Conservation (phyloP, 208 protist species). For the Polymyxa betae region DNA sequence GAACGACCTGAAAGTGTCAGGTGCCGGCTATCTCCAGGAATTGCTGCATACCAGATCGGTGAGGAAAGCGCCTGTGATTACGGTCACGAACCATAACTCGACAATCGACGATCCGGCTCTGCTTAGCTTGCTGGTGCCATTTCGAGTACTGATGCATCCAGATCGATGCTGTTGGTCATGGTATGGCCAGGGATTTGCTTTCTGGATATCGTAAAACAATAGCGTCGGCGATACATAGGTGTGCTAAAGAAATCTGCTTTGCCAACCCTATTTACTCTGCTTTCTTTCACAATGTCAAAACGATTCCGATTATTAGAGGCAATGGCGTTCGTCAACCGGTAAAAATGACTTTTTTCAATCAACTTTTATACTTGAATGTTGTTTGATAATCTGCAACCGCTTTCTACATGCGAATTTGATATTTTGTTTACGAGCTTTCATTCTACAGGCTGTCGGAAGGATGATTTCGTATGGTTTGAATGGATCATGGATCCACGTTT, state of each 20-base stretch:
- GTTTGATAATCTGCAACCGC: too few species aligned
- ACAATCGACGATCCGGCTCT: background rate
- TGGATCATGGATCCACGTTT: background rate
- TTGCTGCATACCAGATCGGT: background rate
- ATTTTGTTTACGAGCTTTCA: too few species aligned
- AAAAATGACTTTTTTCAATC: background rate
- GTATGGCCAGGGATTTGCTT: background rate
- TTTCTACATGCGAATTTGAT: background rate
- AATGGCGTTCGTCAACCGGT: background rate
- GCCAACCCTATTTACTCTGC: background rate
- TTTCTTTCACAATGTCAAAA: background rate
- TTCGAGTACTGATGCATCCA: background rate
- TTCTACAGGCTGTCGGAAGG: background rate
- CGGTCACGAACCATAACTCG: background rate
- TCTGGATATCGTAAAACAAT: background rate
- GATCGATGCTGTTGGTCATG: background rate
- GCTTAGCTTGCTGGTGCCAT: background rate
- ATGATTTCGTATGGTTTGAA: background rate
- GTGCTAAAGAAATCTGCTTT: background rate
- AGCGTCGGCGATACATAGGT: too few species aligned
- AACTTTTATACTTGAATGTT: too few species aligned
- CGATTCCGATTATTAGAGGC: background rate
- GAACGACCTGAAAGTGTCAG: background rate
- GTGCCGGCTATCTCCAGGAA: background rate
- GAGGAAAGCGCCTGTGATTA: background rate